Conservation (phyloP, 345 rosid species). For the Syzygium grande region DNA sequence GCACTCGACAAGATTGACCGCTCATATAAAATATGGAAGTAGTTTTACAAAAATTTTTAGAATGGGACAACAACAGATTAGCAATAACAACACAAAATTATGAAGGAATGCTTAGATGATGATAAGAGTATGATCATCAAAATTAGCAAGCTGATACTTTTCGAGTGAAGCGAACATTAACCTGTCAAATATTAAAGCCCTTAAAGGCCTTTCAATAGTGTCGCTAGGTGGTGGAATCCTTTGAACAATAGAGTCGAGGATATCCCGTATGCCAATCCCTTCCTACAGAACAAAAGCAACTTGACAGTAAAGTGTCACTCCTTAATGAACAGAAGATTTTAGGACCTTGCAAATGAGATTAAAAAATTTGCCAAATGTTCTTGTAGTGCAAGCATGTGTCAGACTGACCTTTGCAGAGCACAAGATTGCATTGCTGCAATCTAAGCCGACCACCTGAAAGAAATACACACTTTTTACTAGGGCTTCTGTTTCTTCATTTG, state of each 20-base stretch:
- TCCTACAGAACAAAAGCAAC: constrained; percentile 36
- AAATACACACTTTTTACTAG: not conserved
- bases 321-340: not conserved
- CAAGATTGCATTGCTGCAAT: constrained; percentile 82
- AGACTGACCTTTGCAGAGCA: constrained; percentile 96
- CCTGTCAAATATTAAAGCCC: constrained; percentile 97
- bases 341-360: not conserved
- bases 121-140: not conserved
- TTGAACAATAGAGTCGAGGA: constrained; percentile 72
- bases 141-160: not conserved
- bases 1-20: not conserved
- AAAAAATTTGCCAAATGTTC: not conserved
- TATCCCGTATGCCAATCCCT: constrained; percentile 84
- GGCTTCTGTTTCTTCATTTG: not conserved
- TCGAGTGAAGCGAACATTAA: not conserved
- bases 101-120: not conserved
- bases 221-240: constrained; percentile 74
- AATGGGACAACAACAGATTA: not conserved
- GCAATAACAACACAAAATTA: not conserved
- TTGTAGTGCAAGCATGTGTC: not conserved
- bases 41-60: not conserved
- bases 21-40: not conserved
- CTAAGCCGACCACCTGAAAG: constrained; percentile 80
- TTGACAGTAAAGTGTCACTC: not conserved
- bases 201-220: constrained; percentile 50